Percentiles rank a stretch among this genome's conserved stretches.
These are phyloP conservation scores for Luffa acutangula DNA, from an alignment of 306 rosid genomes.

Conservation along the genomic window DNA sequence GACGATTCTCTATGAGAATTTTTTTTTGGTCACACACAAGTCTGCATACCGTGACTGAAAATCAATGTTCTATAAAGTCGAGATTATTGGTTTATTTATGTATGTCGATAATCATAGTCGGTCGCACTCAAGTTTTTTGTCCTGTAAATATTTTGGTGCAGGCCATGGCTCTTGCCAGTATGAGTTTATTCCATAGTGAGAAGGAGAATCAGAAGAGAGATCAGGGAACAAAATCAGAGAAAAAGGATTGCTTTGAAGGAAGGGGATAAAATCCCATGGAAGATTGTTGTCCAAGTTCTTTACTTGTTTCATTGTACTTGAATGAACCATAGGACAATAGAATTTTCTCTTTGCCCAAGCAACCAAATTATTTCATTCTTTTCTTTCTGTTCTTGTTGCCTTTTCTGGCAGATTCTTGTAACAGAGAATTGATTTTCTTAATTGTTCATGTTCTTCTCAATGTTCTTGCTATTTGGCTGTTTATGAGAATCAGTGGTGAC, in stretches of 20 bases:
- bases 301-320: not conserved
- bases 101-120: not conserved
- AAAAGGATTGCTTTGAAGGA: not conserved
- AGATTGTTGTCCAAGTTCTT: not conserved
- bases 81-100: not conserved
- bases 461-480: not conserved
- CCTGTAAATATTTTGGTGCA: conserved; percentile 18
- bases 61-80: not conserved
- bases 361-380: not conserved
- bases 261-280: not conserved
- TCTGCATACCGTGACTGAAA: not conserved
- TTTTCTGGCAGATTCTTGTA: conserved; percentile 2
- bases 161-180: conserved; percentile 54
- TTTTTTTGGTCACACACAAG: not conserved
- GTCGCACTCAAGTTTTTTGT: not conserved
- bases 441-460: not conserved
- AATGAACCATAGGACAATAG: not conserved
- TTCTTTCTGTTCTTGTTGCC: not conserved
- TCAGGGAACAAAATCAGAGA: not conserved
- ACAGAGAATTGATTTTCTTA: not conserved
- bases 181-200: conserved; percentile 34
- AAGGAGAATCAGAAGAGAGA: conserved; percentile 2
- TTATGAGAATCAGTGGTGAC: not conserved
- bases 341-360: not conserved
- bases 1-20: too few relatives aligned